These are phyloP conservation scores for Rhynchosporium graminicola DNA, from an alignment of 2,329 filamentous ascomycete genomes.

Conservation along the genomic window DNA sequence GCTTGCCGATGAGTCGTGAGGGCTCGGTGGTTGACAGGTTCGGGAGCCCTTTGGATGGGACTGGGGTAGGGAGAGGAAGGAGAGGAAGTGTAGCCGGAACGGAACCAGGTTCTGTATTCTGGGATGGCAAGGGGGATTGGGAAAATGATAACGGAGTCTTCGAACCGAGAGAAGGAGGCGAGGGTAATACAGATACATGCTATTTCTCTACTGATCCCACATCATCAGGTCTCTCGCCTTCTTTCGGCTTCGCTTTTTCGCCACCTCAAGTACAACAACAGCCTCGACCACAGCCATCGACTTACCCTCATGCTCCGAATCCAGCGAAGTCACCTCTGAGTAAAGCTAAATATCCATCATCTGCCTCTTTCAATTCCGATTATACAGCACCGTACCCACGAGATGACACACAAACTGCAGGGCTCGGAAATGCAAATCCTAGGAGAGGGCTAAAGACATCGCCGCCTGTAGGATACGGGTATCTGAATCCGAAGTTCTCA, in stretches of 20 bases:
- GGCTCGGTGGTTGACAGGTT: conserved; percentile 41
- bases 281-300: too few relatives aligned
- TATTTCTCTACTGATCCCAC: too few relatives aligned
- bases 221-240: too few relatives aligned
- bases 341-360: background rate
- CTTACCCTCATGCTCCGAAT: too few relatives aligned
- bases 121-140: background rate
- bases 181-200: too few relatives aligned
- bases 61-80: background rate
- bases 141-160: too few relatives aligned
- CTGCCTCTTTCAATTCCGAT: background rate
- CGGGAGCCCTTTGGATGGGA: conserved; percentile 4
- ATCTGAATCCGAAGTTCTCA: background rate
- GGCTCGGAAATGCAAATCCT: background rate
- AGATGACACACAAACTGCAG: background rate
- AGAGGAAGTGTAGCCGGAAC: conserved; percentile 34
- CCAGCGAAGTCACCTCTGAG: too few relatives aligned
- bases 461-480: background rate
- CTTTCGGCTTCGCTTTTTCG: too few relatives aligned
- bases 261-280: too few relatives aligned
- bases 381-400: conserved; percentile 16
- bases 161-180: too few relatives aligned
- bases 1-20: conserved; percentile 53
- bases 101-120: conserved; percentile 29
- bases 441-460: background rate